Conservation (phyloP, 495 filamentous ascomycete genomes). For the Geopyxis carbonaria region DNA sequence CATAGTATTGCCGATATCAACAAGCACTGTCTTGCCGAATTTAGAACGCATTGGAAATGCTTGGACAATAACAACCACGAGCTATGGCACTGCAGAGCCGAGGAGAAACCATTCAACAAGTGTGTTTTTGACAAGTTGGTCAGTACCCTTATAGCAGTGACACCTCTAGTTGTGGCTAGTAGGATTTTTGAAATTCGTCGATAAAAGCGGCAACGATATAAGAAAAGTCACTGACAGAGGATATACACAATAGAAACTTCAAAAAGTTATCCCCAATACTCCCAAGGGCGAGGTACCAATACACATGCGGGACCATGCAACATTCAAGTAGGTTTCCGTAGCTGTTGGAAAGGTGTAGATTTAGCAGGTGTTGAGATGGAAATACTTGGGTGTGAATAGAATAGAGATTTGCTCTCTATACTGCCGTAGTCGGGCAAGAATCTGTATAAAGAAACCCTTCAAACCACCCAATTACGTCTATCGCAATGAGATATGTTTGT, state of each 20-base stretch:
- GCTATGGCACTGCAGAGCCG: constrained; percentile 74
- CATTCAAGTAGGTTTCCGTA: constrained; percentile 15
- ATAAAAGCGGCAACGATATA: constrained; percentile 1
- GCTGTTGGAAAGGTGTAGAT: constrained; percentile 6
- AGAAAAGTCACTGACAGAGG: not conserved
- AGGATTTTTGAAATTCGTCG: not conserved
- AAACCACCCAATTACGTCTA: too few relatives aligned
- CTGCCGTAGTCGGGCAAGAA: too few relatives aligned
- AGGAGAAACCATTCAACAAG: constrained; percentile 62
- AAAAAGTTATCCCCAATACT: constrained; percentile 54
- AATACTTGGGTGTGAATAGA: too few relatives aligned
- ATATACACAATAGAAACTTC: constrained; percentile 17
- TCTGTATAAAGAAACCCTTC: too few relatives aligned
- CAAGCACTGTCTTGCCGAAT: constrained; percentile 77
- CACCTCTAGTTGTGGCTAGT: not conserved
- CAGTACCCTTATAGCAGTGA: constrained; percentile 25
- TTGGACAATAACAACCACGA: constrained; percentile 96
- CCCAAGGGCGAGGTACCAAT: constrained; percentile 63
- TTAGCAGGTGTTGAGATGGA: too few relatives aligned
- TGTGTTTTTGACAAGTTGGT: constrained; percentile 95
- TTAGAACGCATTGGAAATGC: constrained; percentile 84
- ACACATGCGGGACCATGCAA: constrained; percentile 43
- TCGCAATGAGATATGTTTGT: too few relatives aligned
- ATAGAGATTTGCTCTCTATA: too few relatives aligned
- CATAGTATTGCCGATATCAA: constrained; percentile 87